Base-by-base conservation (phyloP, 192 early-diverging fungal species). In the Coemansia sp. region DNA sequence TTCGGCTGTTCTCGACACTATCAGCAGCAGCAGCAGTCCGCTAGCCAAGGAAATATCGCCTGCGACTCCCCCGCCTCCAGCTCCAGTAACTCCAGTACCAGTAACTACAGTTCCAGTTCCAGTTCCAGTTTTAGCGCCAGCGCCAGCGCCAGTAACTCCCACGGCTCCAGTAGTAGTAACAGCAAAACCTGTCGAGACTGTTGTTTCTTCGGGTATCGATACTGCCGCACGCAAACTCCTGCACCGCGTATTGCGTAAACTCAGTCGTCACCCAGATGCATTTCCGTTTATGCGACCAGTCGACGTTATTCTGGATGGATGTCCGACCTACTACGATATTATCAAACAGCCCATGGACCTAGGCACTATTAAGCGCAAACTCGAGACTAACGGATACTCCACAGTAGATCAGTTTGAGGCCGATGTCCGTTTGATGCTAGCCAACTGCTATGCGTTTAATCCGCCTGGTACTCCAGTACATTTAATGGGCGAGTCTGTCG, bases 271-370 rank as follows among this genome's bases (percentile, higher is more conserved):
- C 26, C 71, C 70, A 5, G 67, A 87, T 10, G 87, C 91, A 0
- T 69, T 79, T 16, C 87, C 86, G 16, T 92, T 92, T 68, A 67
- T 81, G 26, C 80, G 79, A 19, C 86, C 89, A 10, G 91, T 93
- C 17, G 87, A 91, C 40, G 80, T 87, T 5, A 63, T 84, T 3
- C 75, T 79, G 13, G 88, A 88, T 40, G 87, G 88, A n/a, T 86
- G 88, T 52, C 88, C 88, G 7, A 82, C 84, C 5, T 92, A 92
- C 77, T 77, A 84, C 35, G 75, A 82, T 4, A 73, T 92, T 2
- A 88, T 92, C 70, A 86, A 89, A 60, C 62, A 81, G 6, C 90
- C 90, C 1, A 92, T 92, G 89, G 90, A 92, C 49, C 75, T 92
- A 28, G 73, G 67, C 2, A 91, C 88, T 0, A 78, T 92, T 30